A percentile compares a stretch with the other conserved stretches of the same genome.
These are phyloP conservation scores for Colletotrichum agaves DNA, from an alignment of 2,329 filamentous ascomycete genomes.

Conservation along the genomic window DNA sequence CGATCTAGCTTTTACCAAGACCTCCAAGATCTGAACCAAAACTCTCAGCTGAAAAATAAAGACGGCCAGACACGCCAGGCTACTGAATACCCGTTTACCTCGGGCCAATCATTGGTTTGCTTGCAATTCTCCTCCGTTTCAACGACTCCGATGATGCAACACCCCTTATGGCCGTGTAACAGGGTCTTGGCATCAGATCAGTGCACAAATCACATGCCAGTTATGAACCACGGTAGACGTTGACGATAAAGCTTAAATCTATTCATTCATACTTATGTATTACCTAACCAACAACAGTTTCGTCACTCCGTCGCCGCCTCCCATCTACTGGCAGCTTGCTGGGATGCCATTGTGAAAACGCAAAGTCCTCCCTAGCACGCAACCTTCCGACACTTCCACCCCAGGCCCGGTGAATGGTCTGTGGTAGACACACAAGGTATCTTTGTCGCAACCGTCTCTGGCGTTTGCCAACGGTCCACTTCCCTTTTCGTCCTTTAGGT, in stretches of 20 bases:
- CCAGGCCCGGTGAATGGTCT: constrained; percentile 19
- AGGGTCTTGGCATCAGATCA: background rate
- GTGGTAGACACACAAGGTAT: constrained; percentile 15
- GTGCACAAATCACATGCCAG: constrained; percentile 4
- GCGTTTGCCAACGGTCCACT: constrained; percentile 3
- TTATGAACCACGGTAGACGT: background rate
- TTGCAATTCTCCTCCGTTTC: background rate
- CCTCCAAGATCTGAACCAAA: no score
- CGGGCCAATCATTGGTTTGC: no score
- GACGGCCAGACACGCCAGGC: no score
- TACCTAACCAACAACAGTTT: constrained; percentile 29
- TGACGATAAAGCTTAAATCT: constrained; percentile 21
- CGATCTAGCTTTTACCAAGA: no score
- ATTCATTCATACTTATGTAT: constrained; percentile 35
- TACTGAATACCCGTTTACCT: background rate
- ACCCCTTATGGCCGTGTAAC: constrained; percentile 7
- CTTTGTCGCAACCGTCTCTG: constrained; percentile 11
- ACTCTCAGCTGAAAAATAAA: no score
- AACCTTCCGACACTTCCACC: constrained; percentile 4
- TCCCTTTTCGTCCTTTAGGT: background rate
- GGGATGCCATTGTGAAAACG: constrained; percentile 5
- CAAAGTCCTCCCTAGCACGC: constrained; percentile 7
- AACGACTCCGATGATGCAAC: background rate
- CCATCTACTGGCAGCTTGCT: constrained; percentile 20
- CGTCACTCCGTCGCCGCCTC: constrained; percentile 31